phyloP scores from a whole-genome alignment of 345 rosid genomes.

The Populus tremula region DNA sequence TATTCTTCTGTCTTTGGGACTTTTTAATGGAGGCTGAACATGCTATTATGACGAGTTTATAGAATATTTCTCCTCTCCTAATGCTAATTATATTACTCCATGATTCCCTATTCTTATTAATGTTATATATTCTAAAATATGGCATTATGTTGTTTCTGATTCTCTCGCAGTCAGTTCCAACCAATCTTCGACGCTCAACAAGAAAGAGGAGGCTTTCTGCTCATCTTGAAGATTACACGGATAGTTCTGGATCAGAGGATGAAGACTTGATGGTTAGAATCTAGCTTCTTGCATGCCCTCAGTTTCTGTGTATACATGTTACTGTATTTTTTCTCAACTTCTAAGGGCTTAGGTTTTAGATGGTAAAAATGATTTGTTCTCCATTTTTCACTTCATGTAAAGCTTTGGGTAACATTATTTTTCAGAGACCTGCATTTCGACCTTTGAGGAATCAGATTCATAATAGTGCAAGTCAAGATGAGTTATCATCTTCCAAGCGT shows the following conservation, averaged over 20 bases:
- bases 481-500: constrained; percentile 52
- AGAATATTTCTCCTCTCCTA: constrained; percentile 8
- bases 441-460: constrained; percentile 50
- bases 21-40: neutral
- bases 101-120: neutral
- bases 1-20: neutral
- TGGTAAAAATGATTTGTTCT: neutral
- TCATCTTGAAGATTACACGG: constrained; percentile 75
- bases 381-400: constrained; percentile 10
- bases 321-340: neutral
- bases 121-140: constrained; percentile 20
- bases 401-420: constrained; percentile 13
- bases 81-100: constrained; percentile 17
- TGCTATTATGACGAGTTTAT: neutral
- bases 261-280: constrained; percentile 84
- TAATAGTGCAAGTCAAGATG: constrained; percentile 58
- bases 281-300: constrained; percentile 11
- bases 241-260: constrained; percentile 94
- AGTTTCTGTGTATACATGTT: neutral
- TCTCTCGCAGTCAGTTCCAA: constrained; percentile 54
- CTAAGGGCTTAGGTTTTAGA: constrained; percentile 4
- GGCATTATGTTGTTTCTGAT: constrained; percentile 14
- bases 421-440: constrained; percentile 66
- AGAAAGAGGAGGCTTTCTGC: constrained; percentile 85
- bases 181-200: constrained; percentile 93